Conservation (phyloP, 345 rosid species). For the Syzygium aqueum region DNA sequence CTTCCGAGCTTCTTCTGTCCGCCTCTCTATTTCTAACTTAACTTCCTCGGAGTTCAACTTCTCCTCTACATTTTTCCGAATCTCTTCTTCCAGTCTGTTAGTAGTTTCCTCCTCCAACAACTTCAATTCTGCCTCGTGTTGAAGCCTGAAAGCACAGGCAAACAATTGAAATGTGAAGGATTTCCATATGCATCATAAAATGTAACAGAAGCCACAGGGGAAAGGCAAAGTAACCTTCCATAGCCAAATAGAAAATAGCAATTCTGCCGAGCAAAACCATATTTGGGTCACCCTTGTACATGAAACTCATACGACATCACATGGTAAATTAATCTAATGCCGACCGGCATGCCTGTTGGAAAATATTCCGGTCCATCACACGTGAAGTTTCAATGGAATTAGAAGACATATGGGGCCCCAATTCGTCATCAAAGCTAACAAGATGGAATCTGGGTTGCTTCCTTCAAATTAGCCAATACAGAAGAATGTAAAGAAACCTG, state of each 20-base stretch:
- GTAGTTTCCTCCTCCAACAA: constrained; percentile 74
- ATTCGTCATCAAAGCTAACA: background rate
- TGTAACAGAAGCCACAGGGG: background rate
- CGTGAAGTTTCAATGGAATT: background rate
- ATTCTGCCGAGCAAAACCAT: background rate
- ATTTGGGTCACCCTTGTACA: background rate
- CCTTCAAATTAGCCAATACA: background rate
- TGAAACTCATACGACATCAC: background rate
- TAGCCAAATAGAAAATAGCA: background rate
- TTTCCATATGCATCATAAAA: background rate
- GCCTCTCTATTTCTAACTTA: constrained; percentile 43
- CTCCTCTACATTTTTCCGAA: constrained; percentile 71
- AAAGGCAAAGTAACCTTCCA: background rate
- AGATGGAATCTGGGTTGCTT: background rate
- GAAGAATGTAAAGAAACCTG: background rate
- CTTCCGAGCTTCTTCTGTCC: constrained; percentile 52
- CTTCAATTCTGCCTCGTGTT: constrained; percentile 53
- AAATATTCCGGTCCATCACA: background rate
- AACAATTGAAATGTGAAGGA: background rate
- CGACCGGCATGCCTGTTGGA: background rate
- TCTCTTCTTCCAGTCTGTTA: constrained; percentile 61
- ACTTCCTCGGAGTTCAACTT: constrained; percentile 46
- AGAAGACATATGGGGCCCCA: background rate
- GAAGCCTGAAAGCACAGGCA: constrained; percentile 29
- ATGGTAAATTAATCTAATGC: background rate